phyloP scores from a whole-genome alignment of 345 rosid species.

The Aquilaria sinensis region DNA sequence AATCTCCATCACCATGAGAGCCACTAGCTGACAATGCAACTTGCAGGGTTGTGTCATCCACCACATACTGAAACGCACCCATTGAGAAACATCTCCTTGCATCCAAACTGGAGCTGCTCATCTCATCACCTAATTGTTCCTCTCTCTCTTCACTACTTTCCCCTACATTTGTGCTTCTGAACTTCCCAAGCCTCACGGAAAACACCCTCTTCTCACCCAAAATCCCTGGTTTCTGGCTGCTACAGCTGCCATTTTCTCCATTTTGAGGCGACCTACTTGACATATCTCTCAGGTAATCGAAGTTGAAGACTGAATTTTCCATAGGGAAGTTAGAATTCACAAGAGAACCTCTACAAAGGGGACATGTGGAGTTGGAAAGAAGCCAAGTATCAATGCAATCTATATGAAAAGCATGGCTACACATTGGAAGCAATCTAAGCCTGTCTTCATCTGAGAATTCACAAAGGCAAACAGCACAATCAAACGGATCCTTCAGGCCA shows the following conservation, averaged over 20 bases:
- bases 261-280: conserved; percentile 18
- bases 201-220: conserved; percentile 29
- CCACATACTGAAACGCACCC: conserved; percentile 63
- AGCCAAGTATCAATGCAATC: conserved; percentile 75
- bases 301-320: conserved; percentile 17
- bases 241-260: conserved; percentile 20
- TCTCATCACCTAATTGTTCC: conserved; percentile 28
- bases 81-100: conserved; percentile 67
- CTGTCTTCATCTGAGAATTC: conserved; percentile 51
- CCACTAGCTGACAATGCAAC: conserved; percentile 31
- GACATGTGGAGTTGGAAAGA: conserved; percentile 77
- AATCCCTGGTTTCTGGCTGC: conserved; percentile 14
- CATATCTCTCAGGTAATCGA: conserved; percentile 19
- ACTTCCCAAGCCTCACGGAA: conserved; percentile 61
- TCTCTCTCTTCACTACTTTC: conserved; percentile 21
- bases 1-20: background rate
- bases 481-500: conserved; percentile 65
- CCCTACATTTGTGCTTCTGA: conserved; percentile 32
- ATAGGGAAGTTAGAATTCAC: conserved; percentile 17
- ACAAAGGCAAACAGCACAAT: conserved; percentile 71
- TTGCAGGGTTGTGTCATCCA: conserved; percentile 32
- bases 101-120: conserved; percentile 34
- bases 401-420: conserved; percentile 74
- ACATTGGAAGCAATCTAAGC: conserved; percentile 58
- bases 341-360: conserved; percentile 58